Base-by-base conservation (phyloP, 306 rosid genomes). In the Sicyos baderoa region DNA sequence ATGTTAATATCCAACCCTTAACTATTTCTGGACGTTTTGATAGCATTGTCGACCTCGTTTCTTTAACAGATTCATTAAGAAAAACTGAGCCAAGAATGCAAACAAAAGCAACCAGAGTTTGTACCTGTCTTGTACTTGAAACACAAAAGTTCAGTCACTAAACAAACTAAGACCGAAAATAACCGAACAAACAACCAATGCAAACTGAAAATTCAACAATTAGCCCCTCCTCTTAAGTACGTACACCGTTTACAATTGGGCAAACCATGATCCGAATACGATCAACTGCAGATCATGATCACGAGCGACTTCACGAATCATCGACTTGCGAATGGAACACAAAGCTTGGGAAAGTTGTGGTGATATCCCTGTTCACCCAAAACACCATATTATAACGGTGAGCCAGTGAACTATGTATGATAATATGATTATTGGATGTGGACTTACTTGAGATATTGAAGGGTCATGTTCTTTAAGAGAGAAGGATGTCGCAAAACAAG, bases 401-500 rank as follows among this genome's bases (percentile, higher is more conserved):
- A 19, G 19, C 70, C 42, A 6, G 10, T 60, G 16, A 37, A 32
- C 23, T 61, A 61, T 61, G 19, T 18, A 59, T 25, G 29, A 65
- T 65, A 54, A 65, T 45, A 12, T 65, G 71, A 7, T 48, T 48
- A 22, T 14, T 15, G 9, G 5, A 67, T 67, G 22, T 16, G 62
- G 63, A 62, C 85, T 85, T 82, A 93, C 99, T 88, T 93, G 82
- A 93, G 96, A 81, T 93, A 93, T 77, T 90, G 97, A 73, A 94
- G 99, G 51, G 95, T 94, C 97, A 90, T 94, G 76, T 94, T 94
- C 75, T 94, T 94, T 82, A 94, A 76, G 74, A 94, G 99, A 25
- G 99, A 94, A 0, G 99, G 99, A 75, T 94, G 97, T 18, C 91
- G 89, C 82, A 85, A 54, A 61, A 94, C 99, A 50, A 90, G 97